These are phyloP conservation scores for Caloboletus firmus DNA, from an alignment of 1,284 basidiomycete species.

Conservation along the genomic window DNA sequence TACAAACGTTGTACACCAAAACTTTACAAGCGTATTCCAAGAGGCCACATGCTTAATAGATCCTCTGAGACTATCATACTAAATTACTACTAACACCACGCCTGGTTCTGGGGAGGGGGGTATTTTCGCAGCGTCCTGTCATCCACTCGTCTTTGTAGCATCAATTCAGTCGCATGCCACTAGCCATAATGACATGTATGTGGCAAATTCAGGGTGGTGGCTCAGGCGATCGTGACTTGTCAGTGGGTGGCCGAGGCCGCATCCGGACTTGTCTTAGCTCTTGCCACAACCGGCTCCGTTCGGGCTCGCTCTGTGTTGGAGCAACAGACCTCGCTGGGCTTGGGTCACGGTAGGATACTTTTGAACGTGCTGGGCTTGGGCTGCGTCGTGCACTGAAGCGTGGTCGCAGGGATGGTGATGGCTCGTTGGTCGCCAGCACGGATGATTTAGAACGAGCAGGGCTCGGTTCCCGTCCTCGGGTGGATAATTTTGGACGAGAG, in stretches of 20 bases:
- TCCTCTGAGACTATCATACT: slow-evolving; percentile 7
- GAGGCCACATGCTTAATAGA: slow-evolving; percentile 20
- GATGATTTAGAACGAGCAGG: slow-evolving; percentile 42
- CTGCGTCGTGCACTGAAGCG: slow-evolving; percentile 28
- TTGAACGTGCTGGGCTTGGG: slow-evolving; percentile 34
- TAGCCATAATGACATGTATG: slow-evolving; percentile 10
- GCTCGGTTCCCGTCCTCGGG: slow-evolving; percentile 38
- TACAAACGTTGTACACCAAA: slow-evolving; percentile 1
- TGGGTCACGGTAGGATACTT: slow-evolving; percentile 27
- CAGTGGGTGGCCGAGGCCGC: slow-evolving; percentile 47
- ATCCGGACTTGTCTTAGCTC: slow-evolving; percentile 56
- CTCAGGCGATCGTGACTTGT: slow-evolving; percentile 38
- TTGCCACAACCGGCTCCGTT: slow-evolving; percentile 54
- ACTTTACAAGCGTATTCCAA: slow-evolving; percentile 14
- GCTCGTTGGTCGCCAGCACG: slow-evolving; percentile 28
- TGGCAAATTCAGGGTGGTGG: slow-evolving; percentile 39
- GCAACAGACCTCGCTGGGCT: slow-evolving; percentile 34
- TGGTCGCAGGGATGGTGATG: slow-evolving; percentile 30
- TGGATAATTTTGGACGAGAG: slow-evolving; percentile 32
- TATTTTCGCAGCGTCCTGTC: slow-evolving; percentile 19
- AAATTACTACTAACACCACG: slow-evolving; percentile 14
- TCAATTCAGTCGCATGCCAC: slow-evolving; percentile 17
- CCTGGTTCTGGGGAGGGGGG: background rate
- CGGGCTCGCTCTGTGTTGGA: slow-evolving; percentile 33
- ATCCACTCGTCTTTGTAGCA: slow-evolving; percentile 34